Evolutionary conservation across 805 yeast genomes (phyloP).

Genomic region (Lachancea nothofagi): DNA sequence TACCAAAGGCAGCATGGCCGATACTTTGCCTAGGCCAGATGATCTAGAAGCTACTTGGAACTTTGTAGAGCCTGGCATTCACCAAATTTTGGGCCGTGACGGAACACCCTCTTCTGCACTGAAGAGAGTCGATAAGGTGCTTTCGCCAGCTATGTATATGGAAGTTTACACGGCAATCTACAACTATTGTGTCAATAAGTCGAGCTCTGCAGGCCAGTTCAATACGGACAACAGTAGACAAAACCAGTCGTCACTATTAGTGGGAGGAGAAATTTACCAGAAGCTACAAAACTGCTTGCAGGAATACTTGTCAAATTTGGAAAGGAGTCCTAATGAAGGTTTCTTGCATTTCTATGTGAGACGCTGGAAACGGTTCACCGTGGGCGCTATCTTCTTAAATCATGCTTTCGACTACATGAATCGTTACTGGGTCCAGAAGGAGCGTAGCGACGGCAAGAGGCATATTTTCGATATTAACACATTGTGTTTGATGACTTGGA

Average conservation of each 20-base stretch:
- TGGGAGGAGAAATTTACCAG: slow-evolving; percentile 85
- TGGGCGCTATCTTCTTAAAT: slow-evolving; percentile 87
- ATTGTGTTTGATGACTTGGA: slow-evolving; percentile 83
- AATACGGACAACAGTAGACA: slow-evolving; percentile 33
- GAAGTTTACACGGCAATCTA: slow-evolving; percentile 88
- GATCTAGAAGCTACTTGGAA: slow-evolving; percentile 70
- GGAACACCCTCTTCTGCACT: slow-evolving; percentile 28
- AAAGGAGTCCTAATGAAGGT: slow-evolving; percentile 52
- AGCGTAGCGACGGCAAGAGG: slow-evolving; percentile 86
- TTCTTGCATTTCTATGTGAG: slow-evolving; percentile 78
- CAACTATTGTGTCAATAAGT: slow-evolving; percentile 83
- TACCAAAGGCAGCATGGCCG: slow-evolving; percentile 20
- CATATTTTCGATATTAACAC: slow-evolving; percentile 90
- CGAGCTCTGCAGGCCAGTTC: slow-evolving; percentile 42
- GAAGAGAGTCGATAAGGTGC: slow-evolving; percentile 51
- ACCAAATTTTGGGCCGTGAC: slow-evolving; percentile 58
- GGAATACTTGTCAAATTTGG: slow-evolving; percentile 48
- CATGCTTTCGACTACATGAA: slow-evolving; percentile 94
- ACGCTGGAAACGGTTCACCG: slow-evolving; percentile 82
- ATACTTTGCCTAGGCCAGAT: slow-evolving; percentile 47
- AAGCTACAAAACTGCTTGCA: slow-evolving; percentile 63
- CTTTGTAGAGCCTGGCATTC: slow-evolving; percentile 70
- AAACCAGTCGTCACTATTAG: slow-evolving; percentile 44
- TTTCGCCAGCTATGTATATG: slow-evolving; percentile 73
- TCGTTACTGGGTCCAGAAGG: slow-evolving; percentile 96